phyloP scores from a whole-genome alignment of 345 rosid species.

The Hibiscus tridactylites region DNA sequence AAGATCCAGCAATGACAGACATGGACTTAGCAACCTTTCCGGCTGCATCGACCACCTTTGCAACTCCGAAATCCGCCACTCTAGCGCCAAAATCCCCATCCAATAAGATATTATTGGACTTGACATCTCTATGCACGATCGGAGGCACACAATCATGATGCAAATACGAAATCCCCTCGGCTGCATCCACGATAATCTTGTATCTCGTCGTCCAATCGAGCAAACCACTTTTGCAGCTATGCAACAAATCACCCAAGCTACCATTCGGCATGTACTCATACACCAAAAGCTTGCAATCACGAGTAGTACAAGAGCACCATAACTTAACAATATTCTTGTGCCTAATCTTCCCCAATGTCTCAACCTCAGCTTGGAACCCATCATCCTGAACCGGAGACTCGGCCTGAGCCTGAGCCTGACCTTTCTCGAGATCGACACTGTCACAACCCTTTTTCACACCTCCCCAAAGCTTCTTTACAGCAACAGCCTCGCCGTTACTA shows the following conservation, averaged over 20 bases:
- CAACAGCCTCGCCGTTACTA: slow-evolving; percentile 72
- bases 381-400: slow-evolving; percentile 37
- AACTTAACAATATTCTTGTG: slow-evolving; percentile 96
- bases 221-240: slow-evolving; percentile 72
- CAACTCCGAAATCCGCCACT: slow-evolving; percentile 95
- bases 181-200: slow-evolving; percentile 77
- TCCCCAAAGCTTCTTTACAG: slow-evolving; percentile 91
- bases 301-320: slow-evolving; percentile 88
- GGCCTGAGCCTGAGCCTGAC: slow-evolving; percentile 27
- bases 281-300: slow-evolving; percentile 91
- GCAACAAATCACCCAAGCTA: slow-evolving; percentile 90
- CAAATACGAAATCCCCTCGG: slow-evolving; percentile 89
- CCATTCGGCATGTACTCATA: slow-evolving; percentile 97
- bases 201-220: slow-evolving; percentile 82
- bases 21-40: slow-evolving; percentile 79
- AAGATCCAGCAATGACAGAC: slow-evolving; percentile 95
- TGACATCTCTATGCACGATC: slow-evolving; percentile 93
- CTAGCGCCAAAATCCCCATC: slow-evolving; percentile 91
- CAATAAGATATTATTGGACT: slow-evolving; percentile 85
- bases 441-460: slow-evolving; percentile 43
- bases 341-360: slow-evolving; percentile 88
- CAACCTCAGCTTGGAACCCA: slow-evolving; percentile 81
- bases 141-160: slow-evolving; percentile 95
- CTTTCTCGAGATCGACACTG: slow-evolving; percentile 56
- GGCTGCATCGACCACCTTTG: slow-evolving; percentile 65